phyloP scores from a whole-genome alignment of 345 rosid genomes.

The Corchorus olitorius region DNA sequence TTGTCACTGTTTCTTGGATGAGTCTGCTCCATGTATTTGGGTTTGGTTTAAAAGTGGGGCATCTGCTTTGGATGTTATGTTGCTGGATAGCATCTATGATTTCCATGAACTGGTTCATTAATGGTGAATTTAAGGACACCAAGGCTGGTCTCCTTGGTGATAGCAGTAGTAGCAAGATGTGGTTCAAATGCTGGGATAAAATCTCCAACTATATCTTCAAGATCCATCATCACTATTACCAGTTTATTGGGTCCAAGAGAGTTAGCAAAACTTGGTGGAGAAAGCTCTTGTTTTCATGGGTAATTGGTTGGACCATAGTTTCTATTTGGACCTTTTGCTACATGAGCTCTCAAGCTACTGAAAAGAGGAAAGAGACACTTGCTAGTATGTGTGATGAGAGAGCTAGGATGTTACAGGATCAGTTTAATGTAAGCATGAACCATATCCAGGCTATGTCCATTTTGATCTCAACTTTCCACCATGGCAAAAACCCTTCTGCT shows the following conservation, averaged over 20 bases:
- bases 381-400: slow-evolving; percentile 95
- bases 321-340: slow-evolving; percentile 59
- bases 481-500: slow-evolving; percentile 86
- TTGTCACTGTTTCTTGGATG: slow-evolving; percentile 59
- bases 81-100: slow-evolving; percentile 69
- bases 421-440: slow-evolving; percentile 98
- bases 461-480: slow-evolving; percentile 93
- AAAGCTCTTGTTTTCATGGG: slow-evolving; percentile 63
- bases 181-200: slow-evolving; percentile 62
- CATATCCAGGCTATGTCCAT: slow-evolving; percentile 97
- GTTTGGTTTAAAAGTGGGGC: slow-evolving; percentile 84
- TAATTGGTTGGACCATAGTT: slow-evolving; percentile 47
- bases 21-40: slow-evolving; percentile 71
- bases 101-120: slow-evolving; percentile 61
- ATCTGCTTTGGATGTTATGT: slow-evolving; percentile 78
- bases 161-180: slow-evolving; percentile 57
- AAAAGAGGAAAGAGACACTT: slow-evolving; percentile 78
- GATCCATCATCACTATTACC: slow-evolving; percentile 62
- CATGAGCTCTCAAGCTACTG: slow-evolving; percentile 73
- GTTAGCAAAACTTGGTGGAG: slow-evolving; percentile 61
- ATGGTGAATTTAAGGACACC: slow-evolving; percentile 57
- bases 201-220: slow-evolving; percentile 41
- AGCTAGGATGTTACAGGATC: slow-evolving; percentile 98
- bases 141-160: slow-evolving; percentile 50
- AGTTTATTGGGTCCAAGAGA: slow-evolving; percentile 60